Conservation (phyloP, 805 yeast species). For the Zygotorulaspora danielsina region DNA sequence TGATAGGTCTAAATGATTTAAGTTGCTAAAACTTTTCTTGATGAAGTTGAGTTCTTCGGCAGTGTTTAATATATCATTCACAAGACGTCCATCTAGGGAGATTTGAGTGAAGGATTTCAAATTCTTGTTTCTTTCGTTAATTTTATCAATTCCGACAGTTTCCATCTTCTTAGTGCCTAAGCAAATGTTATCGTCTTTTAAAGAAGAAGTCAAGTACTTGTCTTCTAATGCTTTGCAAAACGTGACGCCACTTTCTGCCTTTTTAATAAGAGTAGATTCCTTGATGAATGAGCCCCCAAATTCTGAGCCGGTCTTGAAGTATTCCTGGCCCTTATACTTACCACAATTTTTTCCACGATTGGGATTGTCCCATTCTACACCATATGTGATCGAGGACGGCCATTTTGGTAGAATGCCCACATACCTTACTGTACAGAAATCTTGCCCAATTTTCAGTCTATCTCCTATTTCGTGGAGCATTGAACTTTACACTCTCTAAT, state of each 20-base stretch:
- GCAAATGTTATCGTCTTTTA: constrained; percentile 33
- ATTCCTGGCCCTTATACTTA: constrained; percentile 44
- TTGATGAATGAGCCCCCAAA: constrained; percentile 27
- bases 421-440: constrained; percentile 59
- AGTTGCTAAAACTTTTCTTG: constrained; percentile 16
- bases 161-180: constrained; percentile 59
- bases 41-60: constrained; percentile 1
- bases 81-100: constrained; percentile 45
- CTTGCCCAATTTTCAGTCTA: constrained; percentile 38
- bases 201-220: constrained; percentile 43
- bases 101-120: constrained; percentile 43
- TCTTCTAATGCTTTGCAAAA: constrained; percentile 49
- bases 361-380: constrained; percentile 83
- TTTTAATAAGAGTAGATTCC: constrained; percentile 24
- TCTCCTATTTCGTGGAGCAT: constrained; percentile 27
- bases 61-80: constrained; percentile 24
- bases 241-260: constrained; percentile 30
- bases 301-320: constrained; percentile 42
- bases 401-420: constrained; percentile 61
- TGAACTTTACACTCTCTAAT: neutral
- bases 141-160: constrained; percentile 59
- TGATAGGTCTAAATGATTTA: constrained; percentile 51
- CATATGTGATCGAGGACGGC: constrained; percentile 55
- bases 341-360: constrained; percentile 75
- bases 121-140: constrained; percentile 46